These are phyloP conservation scores for Penicillium waksmanii DNA, from an alignment of 495 filamentous ascomycete genomes.

Conservation along the genomic window DNA sequence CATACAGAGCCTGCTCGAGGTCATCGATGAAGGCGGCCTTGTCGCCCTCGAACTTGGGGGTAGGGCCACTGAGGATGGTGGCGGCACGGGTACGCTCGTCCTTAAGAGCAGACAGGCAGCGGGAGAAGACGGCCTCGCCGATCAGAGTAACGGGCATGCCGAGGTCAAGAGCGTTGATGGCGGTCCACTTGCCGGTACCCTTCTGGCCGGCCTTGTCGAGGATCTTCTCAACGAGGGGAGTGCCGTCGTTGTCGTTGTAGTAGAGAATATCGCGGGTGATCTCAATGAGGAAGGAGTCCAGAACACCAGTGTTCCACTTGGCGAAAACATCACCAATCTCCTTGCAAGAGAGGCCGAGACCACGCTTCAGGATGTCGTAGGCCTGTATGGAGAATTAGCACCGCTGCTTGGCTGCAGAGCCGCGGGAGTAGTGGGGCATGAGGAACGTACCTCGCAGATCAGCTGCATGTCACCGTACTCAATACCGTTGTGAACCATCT, in stretches of 20 bases:
- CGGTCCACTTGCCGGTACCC: conserved; percentile 99
- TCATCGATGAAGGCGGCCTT: conserved; percentile 92
- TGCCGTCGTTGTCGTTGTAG: conserved; percentile 93
- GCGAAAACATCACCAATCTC: conserved; percentile 73
- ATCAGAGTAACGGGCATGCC: conserved; percentile 99
- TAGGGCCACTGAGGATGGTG: conserved; percentile 74
- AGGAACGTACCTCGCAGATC: conserved; percentile 82
- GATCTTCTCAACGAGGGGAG: conserved; percentile 94
- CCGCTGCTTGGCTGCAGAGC: background rate
- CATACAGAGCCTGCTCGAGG: conserved; percentile 97
- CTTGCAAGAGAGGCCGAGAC: conserved; percentile 79
- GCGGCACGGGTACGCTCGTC: conserved; percentile 86
- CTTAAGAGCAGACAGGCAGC: conserved; percentile 94
- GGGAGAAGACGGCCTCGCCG: conserved; percentile 93
- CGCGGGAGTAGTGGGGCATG: background rate
- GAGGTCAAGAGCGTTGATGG: conserved; percentile 96
- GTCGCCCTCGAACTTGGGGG: conserved; percentile 81
- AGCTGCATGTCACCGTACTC: conserved; percentile 99
- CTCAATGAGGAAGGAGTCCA: conserved; percentile 99
- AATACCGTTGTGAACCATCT: conserved; percentile 99
- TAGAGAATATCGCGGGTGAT: conserved; percentile 98
- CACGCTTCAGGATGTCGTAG: conserved; percentile 99
- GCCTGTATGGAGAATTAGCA: conserved; percentile 60
- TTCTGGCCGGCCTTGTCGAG: conserved; percentile 98
- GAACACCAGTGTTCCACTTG: conserved; percentile 97